These are phyloP conservation scores for Catunica adiposa DNA, from an alignment of 2,329 filamentous ascomycete species.

Conservation along the genomic window DNA sequence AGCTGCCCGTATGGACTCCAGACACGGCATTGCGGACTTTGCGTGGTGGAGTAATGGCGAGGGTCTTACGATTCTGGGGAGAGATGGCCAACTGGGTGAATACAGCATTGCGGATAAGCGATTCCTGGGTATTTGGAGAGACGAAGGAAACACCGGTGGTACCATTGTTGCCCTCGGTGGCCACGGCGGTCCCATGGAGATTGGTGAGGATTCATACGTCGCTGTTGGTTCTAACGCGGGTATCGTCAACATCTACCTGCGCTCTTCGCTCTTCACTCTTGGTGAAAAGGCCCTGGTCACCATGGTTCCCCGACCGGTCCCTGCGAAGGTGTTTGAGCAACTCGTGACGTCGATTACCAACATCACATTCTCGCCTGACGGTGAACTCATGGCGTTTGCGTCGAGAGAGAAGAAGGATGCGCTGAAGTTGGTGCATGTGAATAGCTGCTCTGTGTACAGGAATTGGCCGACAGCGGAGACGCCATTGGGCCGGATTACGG, in stretches of 20 bases:
- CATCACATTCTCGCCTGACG: conserved; percentile 70
- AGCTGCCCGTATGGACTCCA: conserved; percentile 64
- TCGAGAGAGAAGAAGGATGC: conserved; percentile 81
- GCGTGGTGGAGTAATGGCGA: conserved; percentile 79
- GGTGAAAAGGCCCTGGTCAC: conserved; percentile 21
- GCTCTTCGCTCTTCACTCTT: conserved; percentile 41
- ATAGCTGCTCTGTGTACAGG: conserved; percentile 80
- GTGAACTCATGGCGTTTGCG: conserved; percentile 74
- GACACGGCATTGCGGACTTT: conserved; percentile 75
- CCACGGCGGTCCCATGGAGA: conserved; percentile 36
- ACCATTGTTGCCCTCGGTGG: conserved; percentile 71
- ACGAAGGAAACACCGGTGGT: conserved; percentile 76
- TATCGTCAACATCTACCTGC: conserved; percentile 87
- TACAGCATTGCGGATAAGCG: conserved; percentile 55
- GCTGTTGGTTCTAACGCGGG: conserved; percentile 74
- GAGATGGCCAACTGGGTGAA: conserved; percentile 79
- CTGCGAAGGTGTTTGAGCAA: conserved; percentile 61
- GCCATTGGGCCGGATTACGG: conserved; percentile 66
- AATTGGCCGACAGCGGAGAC: conserved; percentile 95
- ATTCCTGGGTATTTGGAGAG: conserved; percentile 69
- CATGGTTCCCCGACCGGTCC: conserved; percentile 53
- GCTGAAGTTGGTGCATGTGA: conserved; percentile 71
- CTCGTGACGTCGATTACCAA: conserved; percentile 72
- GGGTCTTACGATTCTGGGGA: conserved; percentile 67
- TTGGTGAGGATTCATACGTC: conserved; percentile 77